Percentiles rank a stretch among this genome's conserved stretches.
These are phyloP conservation scores for Pilaira anomala DNA, from an alignment of 192 early-diverging fungal species.

Conservation along the genomic window DNA sequence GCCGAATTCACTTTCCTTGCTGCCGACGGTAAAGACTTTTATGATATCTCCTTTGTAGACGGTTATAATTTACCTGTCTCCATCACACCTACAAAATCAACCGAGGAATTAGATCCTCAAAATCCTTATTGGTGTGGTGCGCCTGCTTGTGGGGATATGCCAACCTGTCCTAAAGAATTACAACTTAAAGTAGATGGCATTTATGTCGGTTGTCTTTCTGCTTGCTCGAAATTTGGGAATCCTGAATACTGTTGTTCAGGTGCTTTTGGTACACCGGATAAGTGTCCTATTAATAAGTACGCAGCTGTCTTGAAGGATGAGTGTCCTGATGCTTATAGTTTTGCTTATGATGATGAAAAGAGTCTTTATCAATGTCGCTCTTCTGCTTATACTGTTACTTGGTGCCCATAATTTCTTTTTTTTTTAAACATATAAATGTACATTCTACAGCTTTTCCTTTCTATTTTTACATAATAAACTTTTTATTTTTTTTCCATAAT, in stretches of 20 bases:
- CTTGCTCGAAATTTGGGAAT: slow-evolving; percentile 19
- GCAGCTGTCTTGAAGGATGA: slow-evolving; percentile 15
- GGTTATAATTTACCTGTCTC: slow-evolving; percentile 33
- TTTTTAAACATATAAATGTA: too few relatives aligned
- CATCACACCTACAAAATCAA: slow-evolving; percentile 13
- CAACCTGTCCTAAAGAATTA: slow-evolving; percentile 24
- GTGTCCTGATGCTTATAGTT: slow-evolving; percentile 33
- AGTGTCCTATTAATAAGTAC: slow-evolving; percentile 15
- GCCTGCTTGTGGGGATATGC: slow-evolving; percentile 2
- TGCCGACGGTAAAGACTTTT: slow-evolving; percentile 19
- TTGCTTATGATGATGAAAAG: slow-evolving; percentile 30
- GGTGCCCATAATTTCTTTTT: slow-evolving; percentile 21
- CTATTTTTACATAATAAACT: too few relatives aligned
- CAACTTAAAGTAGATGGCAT: slow-evolving; percentile 7
- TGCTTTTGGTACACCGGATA: slow-evolving; percentile 9
- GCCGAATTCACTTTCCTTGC: slow-evolving; percentile 31
- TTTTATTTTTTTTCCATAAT: too few relatives aligned
- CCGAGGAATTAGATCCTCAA: too few relatives aligned
- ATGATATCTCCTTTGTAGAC: slow-evolving; percentile 37
- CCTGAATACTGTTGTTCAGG: slow-evolving; percentile 30
- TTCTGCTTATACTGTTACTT: slow-evolving; percentile 21
- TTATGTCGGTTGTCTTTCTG: slow-evolving; percentile 22
- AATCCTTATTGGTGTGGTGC: slow-evolving; percentile 14
- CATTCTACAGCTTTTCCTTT: too few relatives aligned
- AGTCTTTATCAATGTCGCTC: slow-evolving; percentile 25